Base-by-base conservation (phyloP, 2,329 filamentous ascomycete genomes). In the Colletotrichum scovillei region DNA sequence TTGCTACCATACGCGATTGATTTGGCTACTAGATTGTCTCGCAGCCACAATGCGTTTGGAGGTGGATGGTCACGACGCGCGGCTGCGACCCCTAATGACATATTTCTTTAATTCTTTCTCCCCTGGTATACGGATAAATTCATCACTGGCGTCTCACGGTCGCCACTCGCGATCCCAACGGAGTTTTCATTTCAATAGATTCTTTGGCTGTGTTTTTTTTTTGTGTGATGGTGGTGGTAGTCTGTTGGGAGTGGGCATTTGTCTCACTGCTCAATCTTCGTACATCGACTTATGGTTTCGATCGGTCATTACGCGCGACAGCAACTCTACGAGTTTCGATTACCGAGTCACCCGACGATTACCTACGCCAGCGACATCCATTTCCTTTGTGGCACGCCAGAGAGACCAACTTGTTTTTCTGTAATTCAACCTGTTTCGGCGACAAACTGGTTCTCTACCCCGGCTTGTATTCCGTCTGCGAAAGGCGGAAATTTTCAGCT, bases 21-120 rank as follows among this genome's bases (percentile, higher is more conserved):
- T 12, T 38, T 22, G 12, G 11, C 12, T 3, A 26, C 22, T 8
- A 22, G 30, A 35, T 52, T n/a, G 32, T 38, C 8, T 42, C 38
- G 38, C 38, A 32, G 32, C n/a, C 24, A 14, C 16, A 35, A 19
- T 38, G 55, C 30, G 42, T 53, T 49, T 7, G 32, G 42, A 32
- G 42, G 22, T 12, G 42, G 53, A 38, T 16, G 42, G 32, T 11
- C 12, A 42, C 38, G 67, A 63, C 28, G n/a, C 32, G 42, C 57
- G 55, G 24, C 56, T 22, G 26, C 38, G 52, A 67, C 73, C 73
- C 63, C 68, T 73, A 77, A 74, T 75, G 69, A 75, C 74, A 68
- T 75, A 72, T 75, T 76, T 76, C 74, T 74, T 58, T 74, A 67
- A 76, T 76, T 75, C 70, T 75, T 67, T 76, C 73, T 66, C 52